Evolutionary conservation across 768 basidiomycete species (phyloP), one percentile per base, ranked within the genome.

Genomic region (Mycena rebaudengoi): DNA sequence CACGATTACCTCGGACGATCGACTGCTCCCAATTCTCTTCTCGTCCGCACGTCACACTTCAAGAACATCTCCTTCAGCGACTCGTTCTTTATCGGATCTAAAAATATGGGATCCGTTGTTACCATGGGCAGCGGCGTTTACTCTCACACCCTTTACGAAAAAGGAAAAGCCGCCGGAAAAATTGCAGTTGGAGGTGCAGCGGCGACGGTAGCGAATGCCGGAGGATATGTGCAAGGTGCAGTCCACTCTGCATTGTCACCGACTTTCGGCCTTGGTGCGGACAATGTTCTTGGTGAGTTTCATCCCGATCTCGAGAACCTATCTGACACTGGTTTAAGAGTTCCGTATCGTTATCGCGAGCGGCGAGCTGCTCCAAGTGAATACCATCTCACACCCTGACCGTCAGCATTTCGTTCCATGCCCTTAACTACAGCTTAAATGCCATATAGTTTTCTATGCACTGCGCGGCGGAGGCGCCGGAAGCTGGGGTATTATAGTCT

Each of bases 1-100:
- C 81, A 83, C 52, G 82, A 83, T 53, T 80, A 74, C 66, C 75
- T 83, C 10, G 82, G 82, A 3, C 73, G 82, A 14, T 83, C 82
- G 25, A 77, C 81, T 4, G 81, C 76, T 21, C 75, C 73, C 1
- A 74, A 75, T 12, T 74, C 74, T 4, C 74, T 85, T 32, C 65
- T 82, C 48, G 65, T 83, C 37, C 82, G 81, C 77, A 82, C 79
- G 0, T 79, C 79, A 35, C 63, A 77, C 58, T 55, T 81, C 39
- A 71, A 79, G 57, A 68, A 78, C 49, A 75, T 77, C 13, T 63
- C 71, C 5, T 81, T 78, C 40, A 60, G 59, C 45, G 59, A 71
- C 12, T 28, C 54, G 10, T 78, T 76, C 46, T 48, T 40, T 54
- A 26, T 69, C 12, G 65, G 41, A 5, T 59, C 62, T 20, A 45